Evolutionary conservation across 2,329 filamentous ascomycete genomes (phyloP), one percentile per base, ranked within the genome.

Genomic region (Ascocoryne sarcoides): DNA sequence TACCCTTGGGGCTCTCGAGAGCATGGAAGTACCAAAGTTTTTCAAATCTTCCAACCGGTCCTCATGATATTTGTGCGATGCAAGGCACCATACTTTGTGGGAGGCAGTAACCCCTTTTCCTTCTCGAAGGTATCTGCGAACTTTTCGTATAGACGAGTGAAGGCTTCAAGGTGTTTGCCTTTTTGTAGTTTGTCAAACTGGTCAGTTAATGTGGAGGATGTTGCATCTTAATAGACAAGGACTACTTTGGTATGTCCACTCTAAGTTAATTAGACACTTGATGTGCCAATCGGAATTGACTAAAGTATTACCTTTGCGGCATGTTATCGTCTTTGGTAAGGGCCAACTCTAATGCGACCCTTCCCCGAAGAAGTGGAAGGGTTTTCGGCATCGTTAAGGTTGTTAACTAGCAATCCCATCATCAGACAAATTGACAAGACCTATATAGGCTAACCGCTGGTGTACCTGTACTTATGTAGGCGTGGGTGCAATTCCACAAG

Each of bases 221-320:
- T n/a, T 51, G 33, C 48, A 60, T 58, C 39, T 63, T 58, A 9
- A 55, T 28, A 10, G 58, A 55, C n/a, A 39, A 42, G 10, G 55
- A 44, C n/a, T n/a, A n/a, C n/a, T n/a, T n/a, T n/a, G n/a, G 32
- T 48, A 57, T 16, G 55, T 51, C 55, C 55, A 64, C 44, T 65
- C 60, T 3, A 62, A 51, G 36, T 63, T 60, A 42, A 63, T 54
- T 9, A 63, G 36, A 33, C 37, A 46, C 21, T 48, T 58, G 23
- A 64, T 47, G 33, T 60, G 54, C 57, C 59, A 62, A 29, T 61
- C 37, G 10, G 54, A 36, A 39, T 64, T 60, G 4, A 63, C 59
- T 36, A 64, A 57, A 10, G 63, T 60, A 40, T 68, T 67, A 41
- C 61, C 62, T 34, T 54, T 49, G 32, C 65, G 62, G 32, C 32